Percentiles rank a stretch among this genome's conserved stretches.
Conservation (phyloP, 768 basidiomycete species). For the Leccinum uliginosum region DNA sequence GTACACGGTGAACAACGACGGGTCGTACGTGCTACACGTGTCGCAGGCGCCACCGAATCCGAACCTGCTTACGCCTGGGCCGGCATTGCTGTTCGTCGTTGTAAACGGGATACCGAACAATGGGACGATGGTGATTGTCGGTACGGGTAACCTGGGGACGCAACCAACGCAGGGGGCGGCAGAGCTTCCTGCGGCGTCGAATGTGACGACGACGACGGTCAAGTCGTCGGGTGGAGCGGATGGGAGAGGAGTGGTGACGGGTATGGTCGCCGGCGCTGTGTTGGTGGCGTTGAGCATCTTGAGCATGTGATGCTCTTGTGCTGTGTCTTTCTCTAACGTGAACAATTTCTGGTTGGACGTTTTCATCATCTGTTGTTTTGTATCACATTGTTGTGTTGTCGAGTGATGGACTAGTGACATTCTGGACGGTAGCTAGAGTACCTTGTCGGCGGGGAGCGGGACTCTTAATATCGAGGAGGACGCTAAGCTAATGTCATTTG, state of each 20-base stretch:
- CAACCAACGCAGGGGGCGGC: conserved; percentile 51
- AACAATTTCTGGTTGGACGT: background rate
- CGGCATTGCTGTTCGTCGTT: conserved; percentile 77
- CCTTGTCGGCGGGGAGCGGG: background rate
- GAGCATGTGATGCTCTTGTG: background rate
- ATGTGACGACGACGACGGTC: conserved; percentile 18
- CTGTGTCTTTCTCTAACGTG: background rate
- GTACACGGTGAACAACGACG: conserved; percentile 75
- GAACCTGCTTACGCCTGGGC: conserved; percentile 86
- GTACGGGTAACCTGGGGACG: conserved; percentile 69
- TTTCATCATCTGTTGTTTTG: background rate
- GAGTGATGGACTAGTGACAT: background rate
- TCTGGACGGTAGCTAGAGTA: background rate
- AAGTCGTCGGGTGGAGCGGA: background rate
- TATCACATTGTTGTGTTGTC: too few relatives aligned
- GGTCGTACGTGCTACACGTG: conserved; percentile 74
- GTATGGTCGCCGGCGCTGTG: background rate
- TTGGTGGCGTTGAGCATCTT: background rate
- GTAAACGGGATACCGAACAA: conserved; percentile 82
- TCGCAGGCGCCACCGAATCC: conserved; percentile 81
- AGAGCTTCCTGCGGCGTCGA: conserved; percentile 37
- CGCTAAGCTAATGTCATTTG: background rate
- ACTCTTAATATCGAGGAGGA: background rate
- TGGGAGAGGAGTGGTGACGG: background rate
- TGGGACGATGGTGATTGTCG: conserved; percentile 73